Evolutionary conservation across 768 basidiomycete species (phyloP), one percentile per base, ranked within the genome.

Genomic region (Lentinula boryana): DNA sequence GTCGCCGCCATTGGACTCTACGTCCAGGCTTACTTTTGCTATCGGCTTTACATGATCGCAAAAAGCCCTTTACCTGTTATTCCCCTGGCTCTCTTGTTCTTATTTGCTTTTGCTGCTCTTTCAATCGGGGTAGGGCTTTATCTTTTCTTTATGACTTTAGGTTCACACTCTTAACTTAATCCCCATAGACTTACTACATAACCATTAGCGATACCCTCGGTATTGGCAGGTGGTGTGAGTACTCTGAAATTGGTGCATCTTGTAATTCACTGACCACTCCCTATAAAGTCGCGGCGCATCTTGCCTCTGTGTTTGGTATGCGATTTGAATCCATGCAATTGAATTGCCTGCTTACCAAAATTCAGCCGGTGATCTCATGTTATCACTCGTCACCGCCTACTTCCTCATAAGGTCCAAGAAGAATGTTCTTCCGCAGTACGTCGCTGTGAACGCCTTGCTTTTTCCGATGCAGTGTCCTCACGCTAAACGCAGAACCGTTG

Each of bases 11-110:
- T 74, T 18, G 71, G 68, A 27, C 43, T 69, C 18, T 74, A 72
- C 58, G 73, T 75, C 31, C 74, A 75, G 57, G 40, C 62, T 3
- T 75, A 69, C 61, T 75, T 72, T 59, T 68, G 67, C 48, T 67
- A 67, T 50, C 69, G 74, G 9, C 68, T 75, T 27, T 73, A 63
- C 58, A 62, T 64, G 23, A 70, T 74, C 23, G 71, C 73, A 3
- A 65, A 62, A 18, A 65, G 60, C 7, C 58, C 58, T 56, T 70
- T 60, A 56, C 64, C 70, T 27, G 67, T 71, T 36, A 60, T 50
- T 2, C 69, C 70, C 5, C 51, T 75, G 3, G 63, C 48, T 1
- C 6, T 62, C 1, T 23, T 73, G 15, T 65, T 73, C 21, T 12
- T 66, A 5, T 72, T 74, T 54, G 71, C 68, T 5, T 72, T 69